phyloP scores from a whole-genome alignment of 306 rosid species.

The Rosa multiflora region DNA sequence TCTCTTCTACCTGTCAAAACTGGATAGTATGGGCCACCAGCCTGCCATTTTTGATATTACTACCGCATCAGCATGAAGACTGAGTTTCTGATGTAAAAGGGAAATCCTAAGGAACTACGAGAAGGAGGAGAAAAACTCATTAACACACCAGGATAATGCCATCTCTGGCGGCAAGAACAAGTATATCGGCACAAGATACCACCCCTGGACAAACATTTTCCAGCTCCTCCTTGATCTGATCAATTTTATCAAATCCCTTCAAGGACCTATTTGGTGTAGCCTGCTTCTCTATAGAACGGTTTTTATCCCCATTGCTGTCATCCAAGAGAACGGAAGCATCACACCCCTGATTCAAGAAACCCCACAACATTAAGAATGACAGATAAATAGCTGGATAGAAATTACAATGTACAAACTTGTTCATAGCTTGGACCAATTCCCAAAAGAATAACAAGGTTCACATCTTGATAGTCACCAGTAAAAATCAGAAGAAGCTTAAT shows the following conservation, averaged over 20 bases:
- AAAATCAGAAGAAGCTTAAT: background rate
- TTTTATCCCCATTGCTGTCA: slow-evolving; percentile 40
- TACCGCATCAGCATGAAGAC: slow-evolving; percentile 1
- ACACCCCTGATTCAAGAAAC: slow-evolving; percentile 36
- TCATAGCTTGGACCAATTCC: background rate
- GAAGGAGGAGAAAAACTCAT: background rate
- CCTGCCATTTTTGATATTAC: slow-evolving; percentile 35
- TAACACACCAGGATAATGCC: slow-evolving; percentile 38
- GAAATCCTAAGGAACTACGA: background rate
- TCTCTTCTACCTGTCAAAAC: slow-evolving; percentile 75
- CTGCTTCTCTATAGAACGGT: slow-evolving; percentile 55
- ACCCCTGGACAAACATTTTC: slow-evolving; percentile 44
- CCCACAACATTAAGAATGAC: slow-evolving; percentile 5
- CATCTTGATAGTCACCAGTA: background rate
- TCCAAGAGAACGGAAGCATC: slow-evolving; percentile 54
- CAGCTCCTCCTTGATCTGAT: slow-evolving; percentile 38
- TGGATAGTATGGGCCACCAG: slow-evolving; percentile 89
- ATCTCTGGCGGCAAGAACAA: slow-evolving; percentile 46
- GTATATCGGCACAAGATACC: slow-evolving; percentile 47
- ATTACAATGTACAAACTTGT: background rate
- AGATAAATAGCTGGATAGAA: background rate
- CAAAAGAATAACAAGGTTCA: background rate
- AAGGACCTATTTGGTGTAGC: slow-evolving; percentile 70
- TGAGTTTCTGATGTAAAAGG: background rate
- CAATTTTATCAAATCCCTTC: slow-evolving; percentile 38